A percentile compares a stretch with the other conserved stretches of the same genome.
Conservation (phyloP, 2,329 filamentous ascomycete genomes). For the Incumbomyces lentus region DNA sequence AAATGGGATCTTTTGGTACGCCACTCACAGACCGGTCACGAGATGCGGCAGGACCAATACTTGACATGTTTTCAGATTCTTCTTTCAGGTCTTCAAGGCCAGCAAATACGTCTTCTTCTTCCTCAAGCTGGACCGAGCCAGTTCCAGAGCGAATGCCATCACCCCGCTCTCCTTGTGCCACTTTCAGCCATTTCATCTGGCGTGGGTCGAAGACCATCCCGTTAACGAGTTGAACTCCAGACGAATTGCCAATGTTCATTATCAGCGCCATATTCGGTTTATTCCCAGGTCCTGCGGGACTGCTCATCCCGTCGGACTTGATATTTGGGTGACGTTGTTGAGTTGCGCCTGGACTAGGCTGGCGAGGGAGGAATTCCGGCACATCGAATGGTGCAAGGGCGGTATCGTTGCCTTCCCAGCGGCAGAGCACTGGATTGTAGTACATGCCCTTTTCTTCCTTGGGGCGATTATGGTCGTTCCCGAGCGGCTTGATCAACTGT, state of each 20-base stretch:
- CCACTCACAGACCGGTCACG: conserved; percentile 3
- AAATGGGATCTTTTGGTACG: neutral
- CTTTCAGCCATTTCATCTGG: conserved; percentile 95
- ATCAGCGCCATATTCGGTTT: conserved; percentile 55
- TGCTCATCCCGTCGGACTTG: conserved; percentile 26
- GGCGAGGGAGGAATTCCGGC: conserved; percentile 28
- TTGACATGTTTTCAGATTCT: conserved; percentile 22
- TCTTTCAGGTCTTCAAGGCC: conserved; percentile 90
- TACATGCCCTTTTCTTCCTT: conserved; percentile 95
- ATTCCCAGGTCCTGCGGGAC: conserved; percentile 9
- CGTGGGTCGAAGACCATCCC: conserved; percentile 97
- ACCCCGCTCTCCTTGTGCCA: conserved; percentile 31
- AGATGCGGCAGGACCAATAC: neutral
- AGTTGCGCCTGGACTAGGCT: conserved; percentile 13
- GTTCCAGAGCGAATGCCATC: conserved; percentile 21
- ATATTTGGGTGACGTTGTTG: conserved; percentile 7
- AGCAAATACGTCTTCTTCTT: conserved; percentile 88
- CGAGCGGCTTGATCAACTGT: conserved; percentile 78
- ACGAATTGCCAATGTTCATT: conserved; percentile 71
- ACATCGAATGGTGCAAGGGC: conserved; percentile 67
- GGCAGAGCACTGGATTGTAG: conserved; percentile 76
- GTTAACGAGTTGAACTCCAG: conserved; percentile 81
- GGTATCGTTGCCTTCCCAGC: conserved; percentile 96
- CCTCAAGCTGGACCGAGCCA: conserved; percentile 57
- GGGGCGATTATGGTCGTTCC: conserved; percentile 58